Evolutionary conservation across 495 filamentous ascomycete species (phyloP), one percentile per base, ranked within the genome.

Genomic region (Tuber umbilicatum): DNA sequence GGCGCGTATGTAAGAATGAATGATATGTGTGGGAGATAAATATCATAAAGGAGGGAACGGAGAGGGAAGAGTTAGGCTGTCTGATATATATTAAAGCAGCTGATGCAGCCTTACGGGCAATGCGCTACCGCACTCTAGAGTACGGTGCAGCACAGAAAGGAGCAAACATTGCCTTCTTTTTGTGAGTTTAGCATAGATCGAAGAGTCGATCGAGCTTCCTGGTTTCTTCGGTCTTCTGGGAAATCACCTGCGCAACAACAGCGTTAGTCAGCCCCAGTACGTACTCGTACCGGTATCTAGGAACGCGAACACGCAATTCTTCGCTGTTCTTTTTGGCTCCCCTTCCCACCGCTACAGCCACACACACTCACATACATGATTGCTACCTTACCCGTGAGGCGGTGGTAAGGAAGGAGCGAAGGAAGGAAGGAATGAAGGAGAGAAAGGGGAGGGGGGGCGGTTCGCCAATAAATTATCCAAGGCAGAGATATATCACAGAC

Each of bases 91-190:
- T 31, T 16, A 64, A 64, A 27, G 55, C 27, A 31, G 9, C 55
- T 64, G 55, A 64, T 31, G n/a, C 55, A 64, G 55, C 55, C 55
- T 64, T 64, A 64, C 55, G 55, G 10, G 55, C 55, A 64, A 64
- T 5, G 55, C 2, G 55, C 55, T 64, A 31, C 55, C 27, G 12
- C 31, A 31, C n/a, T 50, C 19, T 47, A 47, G 9, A 5, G 50
- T 10, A 31, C 9, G 31, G n/a, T n/a, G 47, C 47, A 55, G 55
- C 27, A 31, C 9, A 31, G 27, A 31, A 64, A 31, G 23, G 55
- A 64, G 27, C 55, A 64, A 64, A 64, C 55, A 64, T 64, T 64
- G 27, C 27, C 55, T 31, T 31, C 27, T 47, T 55, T 64, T 64
- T 31, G 27, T 64, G 55, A 31, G n/a, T 27, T 64, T 64, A 64